Evolutionary conservation across 1,284 basidiomycete genomes (phyloP), one percentile per base, ranked within the genome.

Genomic region (Malassezia cuniculi): DNA sequence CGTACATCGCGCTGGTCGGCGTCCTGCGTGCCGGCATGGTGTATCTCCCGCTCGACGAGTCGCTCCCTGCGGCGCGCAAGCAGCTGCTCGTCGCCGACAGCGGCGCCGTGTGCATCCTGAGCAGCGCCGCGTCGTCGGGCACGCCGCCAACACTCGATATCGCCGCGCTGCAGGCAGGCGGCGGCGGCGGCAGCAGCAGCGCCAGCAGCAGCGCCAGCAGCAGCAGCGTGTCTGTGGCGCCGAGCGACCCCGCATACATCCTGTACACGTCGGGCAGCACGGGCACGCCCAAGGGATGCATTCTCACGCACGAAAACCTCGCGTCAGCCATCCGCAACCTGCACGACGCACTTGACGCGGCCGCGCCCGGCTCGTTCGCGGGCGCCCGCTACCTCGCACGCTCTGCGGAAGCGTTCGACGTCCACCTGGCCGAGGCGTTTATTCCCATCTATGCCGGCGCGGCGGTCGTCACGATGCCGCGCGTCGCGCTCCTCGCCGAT

Each of bases 41-140:
- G 8, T 69, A 68, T 34, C 34, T 69, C 12, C 66, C 68, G 4
- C 54, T 69, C 15, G 66, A 66, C 36, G 54, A 52, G 27, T 55
- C 60, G 20, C 51, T 68, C 15, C 66, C 67, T 0, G 17, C 31
- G 7, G 55, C 57, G 15, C 54, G 68, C 4, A 60, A 64, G 38
- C 37, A 36, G 29, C 55, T 60, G 25, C 50, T 69, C 2, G 20
- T 62, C 12, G 27, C 33, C 6, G 59, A 58, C 27, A 60, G 58
- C 33, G 39, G 32, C 0, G 57, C 60, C 1, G 50, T 25, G 6
- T 17, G 47, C 10, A 24, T 66, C 9, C 32, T 65, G 20, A 36
- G 35, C 5, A 24, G 12, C 22, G n/a, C 22, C 21, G 2, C 28
- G 7, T 20, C 15, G 9, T 12, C 8, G 6, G 29, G 28, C 28